A percentile compares a stretch with the other conserved stretches of the same genome.
These are phyloP conservation scores for Stramenopiles sp. DNA, from an alignment of 352 stramenopile genomes.

Conservation along the genomic window DNA sequence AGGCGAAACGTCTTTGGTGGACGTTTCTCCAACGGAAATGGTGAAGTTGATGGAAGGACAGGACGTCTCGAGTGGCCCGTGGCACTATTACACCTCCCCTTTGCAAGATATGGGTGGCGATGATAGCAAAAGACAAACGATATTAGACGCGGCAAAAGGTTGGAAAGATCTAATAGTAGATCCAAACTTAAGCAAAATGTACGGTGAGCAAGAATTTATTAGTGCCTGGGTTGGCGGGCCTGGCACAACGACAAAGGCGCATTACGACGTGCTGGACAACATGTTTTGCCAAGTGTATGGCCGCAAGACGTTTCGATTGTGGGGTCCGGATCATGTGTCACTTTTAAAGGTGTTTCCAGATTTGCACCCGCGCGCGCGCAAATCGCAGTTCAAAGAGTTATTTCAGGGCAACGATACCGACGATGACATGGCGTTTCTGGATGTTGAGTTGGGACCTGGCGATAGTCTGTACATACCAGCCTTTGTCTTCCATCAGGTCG, in stretches of 20 bases:
- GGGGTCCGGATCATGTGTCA: not conserved
- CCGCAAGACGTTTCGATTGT: not conserved
- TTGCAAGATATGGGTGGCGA: too few relatives aligned
- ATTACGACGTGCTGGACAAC: not conserved
- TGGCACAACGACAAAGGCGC: not conserved
- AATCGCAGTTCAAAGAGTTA: not conserved
- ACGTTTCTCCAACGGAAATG: too few relatives aligned
- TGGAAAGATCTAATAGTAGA: not conserved
- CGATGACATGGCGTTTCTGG: not conserved
- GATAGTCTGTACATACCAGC: not conserved
- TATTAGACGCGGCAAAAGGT: not conserved
- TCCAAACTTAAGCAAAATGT: not conserved
- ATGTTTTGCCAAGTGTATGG: not conserved
- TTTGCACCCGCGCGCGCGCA: not conserved
- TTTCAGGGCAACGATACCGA: not conserved
- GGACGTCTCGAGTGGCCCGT: too few relatives aligned
- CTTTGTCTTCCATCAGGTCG: not conserved
- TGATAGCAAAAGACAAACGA: too few relatives aligned
- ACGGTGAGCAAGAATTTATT: not conserved
- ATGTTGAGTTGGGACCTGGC: not conserved
- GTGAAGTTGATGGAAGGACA: too few relatives aligned
- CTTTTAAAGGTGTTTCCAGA: not conserved
- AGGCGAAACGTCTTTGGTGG: too few relatives aligned
- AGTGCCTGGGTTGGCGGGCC: not conserved
- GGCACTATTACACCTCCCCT: too few relatives aligned